Evolutionary conservation across 2,329 filamentous ascomycete genomes (phyloP), one percentile per base, ranked within the genome.

Genomic region (Hymenoscyphus linearis): DNA sequence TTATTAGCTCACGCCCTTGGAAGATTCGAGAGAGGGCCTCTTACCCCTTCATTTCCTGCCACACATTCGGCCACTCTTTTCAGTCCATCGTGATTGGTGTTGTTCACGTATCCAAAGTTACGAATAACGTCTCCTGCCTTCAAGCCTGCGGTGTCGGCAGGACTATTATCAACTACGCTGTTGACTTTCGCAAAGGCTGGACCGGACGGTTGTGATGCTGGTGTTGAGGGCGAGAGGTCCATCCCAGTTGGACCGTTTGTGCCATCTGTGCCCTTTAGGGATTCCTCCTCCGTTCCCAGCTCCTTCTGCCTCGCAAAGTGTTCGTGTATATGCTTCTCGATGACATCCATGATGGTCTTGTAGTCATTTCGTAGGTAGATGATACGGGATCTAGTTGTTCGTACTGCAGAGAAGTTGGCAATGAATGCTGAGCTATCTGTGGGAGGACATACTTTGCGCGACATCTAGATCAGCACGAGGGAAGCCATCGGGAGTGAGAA

Each of bases 391-490:
- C 95, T 84, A 40, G 93, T 96, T n/a, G 91, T 96, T 64, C 95
- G 90, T 72, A 99, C 91, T 96, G 69, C 13, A n/a, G 27, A 9
- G 14, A 18, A 55, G 52, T 69, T 56, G 67, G 62, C 37, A 62
- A 18, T 40, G 31, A 31, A 36, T 10, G n/a, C 54, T 16, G 18
- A 58, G 50, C 31, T 37, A 18, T 26, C 52, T 35, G 35, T 47
- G 56, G 59, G 47, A 62, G 53, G 57, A 60, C 80, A 67, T 85
- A 95, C 91, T 95, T 77, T 97, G 93, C 27, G 95, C 89, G 65
- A 99, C 89, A 74, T 99, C 95, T 66, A 99, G 87, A 75, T 99
- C 95, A 69, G 90, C 88, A 72, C 95, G 85, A 35, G 95, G 95
- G 73, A 91, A 99, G 55, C 95, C 95, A 76, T 98, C 95, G 64